Percentiles rank a stretch among this genome's conserved stretches.
Conservation (phyloP, 2,329 filamentous ascomycete genomes). For the Claviceps maximensis region DNA sequence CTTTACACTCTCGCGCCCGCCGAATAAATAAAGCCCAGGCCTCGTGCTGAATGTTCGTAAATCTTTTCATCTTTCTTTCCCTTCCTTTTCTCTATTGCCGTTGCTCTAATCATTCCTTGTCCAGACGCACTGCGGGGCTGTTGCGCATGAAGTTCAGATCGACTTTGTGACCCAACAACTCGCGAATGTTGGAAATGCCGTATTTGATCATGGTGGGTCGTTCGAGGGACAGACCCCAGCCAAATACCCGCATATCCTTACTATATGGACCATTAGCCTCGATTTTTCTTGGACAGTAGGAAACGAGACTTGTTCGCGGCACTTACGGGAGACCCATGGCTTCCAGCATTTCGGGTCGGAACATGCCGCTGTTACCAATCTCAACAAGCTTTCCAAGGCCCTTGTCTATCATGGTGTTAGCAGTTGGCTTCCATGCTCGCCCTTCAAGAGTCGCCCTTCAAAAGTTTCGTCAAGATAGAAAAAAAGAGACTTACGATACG, state of each 20-base stretch:
- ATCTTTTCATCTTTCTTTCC: not conserved
- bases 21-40: too few species aligned
- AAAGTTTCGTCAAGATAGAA: too few species aligned
- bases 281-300: not conserved
- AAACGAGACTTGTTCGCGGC: not conserved
- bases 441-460: too few species aligned
- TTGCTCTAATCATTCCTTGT: conserved; percentile 53
- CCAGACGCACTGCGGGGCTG: conserved; percentile 81
- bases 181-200: conserved; percentile 77
- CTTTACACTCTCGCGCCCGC: not conserved
- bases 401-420: conserved; percentile 33
- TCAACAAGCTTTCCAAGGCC: conserved; percentile 86
- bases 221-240: conserved; percentile 85
- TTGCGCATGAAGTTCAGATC: conserved; percentile 85
- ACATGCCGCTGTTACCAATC: conserved; percentile 98
- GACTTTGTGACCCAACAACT: conserved; percentile 88
- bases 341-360: conserved; percentile 93
- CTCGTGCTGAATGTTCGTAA: not conserved
- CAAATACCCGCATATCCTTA: conserved; percentile 83
- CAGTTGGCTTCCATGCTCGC: not conserved
- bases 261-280: not conserved
- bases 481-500: conserved; percentile 40
- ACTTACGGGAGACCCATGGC: conserved; percentile 68
- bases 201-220: conserved; percentile 97
- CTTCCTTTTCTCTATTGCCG: not conserved